These are phyloP conservation scores for Fusarium compactum DNA, from an alignment of 2,329 filamentous ascomycete genomes.

Conservation along the genomic window DNA sequence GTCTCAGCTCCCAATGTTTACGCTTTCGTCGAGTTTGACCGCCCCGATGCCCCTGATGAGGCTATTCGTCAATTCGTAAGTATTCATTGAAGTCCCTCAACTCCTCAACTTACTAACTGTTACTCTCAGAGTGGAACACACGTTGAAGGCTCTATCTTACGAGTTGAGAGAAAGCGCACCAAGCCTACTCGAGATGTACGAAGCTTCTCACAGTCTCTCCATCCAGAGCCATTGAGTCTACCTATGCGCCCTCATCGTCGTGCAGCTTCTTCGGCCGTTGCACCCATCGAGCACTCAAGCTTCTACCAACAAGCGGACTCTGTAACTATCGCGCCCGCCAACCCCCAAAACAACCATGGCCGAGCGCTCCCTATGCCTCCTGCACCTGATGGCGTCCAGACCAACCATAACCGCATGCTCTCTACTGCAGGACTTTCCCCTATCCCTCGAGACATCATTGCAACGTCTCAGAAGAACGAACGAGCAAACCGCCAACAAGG, in stretches of 20 bases:
- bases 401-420: background rate
- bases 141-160: conserved; percentile 51
- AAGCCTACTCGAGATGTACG: conserved; percentile 22
- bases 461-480: background rate
- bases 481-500: background rate
- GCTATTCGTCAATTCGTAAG: conserved; percentile 55
- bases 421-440: background rate
- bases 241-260: conserved; percentile 26
- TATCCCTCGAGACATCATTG: background rate
- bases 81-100: background rate
- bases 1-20: conserved; percentile 43
- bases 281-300: background rate
- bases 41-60: conserved; percentile 53
- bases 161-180: conserved; percentile 55
- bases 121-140: conserved; percentile 49
- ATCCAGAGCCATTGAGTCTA: background rate
- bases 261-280: background rate
- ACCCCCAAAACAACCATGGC: background rate
- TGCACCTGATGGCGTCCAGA: background rate
- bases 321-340: background rate
- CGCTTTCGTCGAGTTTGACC: conserved; percentile 57
- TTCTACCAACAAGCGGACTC: conserved; percentile 7
- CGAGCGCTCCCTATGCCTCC: conserved; percentile 2
- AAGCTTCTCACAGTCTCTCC: background rate
- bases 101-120: conserved; percentile 1